phyloP scores from a whole-genome alignment of 306 rosid genomes.

The Gleditsia sinensis region DNA sequence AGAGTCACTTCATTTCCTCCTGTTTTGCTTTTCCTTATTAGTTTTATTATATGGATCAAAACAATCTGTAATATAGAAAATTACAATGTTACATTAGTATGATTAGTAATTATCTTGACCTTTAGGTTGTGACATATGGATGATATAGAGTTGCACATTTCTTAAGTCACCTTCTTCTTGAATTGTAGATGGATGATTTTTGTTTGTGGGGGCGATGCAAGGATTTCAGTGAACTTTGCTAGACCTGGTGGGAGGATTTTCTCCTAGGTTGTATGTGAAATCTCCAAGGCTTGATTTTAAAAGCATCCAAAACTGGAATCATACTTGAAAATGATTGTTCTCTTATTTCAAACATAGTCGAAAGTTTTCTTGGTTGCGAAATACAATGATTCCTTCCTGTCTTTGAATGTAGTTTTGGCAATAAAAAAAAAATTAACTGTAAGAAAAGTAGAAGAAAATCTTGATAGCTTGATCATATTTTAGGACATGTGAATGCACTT shows the following conservation, averaged over 20 bases:
- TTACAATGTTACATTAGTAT: neutral
- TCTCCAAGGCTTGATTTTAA: constrained; percentile 28
- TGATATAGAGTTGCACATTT: constrained; percentile 22
- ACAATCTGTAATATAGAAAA: constrained; percentile 17
- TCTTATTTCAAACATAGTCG: neutral
- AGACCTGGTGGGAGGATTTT: constrained; percentile 48
- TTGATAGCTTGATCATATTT: too few species aligned
- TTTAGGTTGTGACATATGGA: constrained; percentile 23
- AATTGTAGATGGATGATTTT: constrained; percentile 91
- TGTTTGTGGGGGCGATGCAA: constrained; percentile 62
- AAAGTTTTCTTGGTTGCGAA: neutral
- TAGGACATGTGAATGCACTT: neutral
- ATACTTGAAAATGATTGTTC: constrained; percentile 32
- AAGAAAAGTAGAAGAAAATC: neutral
- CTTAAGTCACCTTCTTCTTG: constrained; percentile 43
- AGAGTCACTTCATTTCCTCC: constrained; percentile 38
- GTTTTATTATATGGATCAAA: constrained; percentile 20
- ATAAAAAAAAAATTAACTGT: too few species aligned
- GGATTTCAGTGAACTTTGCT: constrained; percentile 60
- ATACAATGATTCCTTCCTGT: neutral
- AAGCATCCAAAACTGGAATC: constrained; percentile 31
- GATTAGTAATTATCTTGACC: constrained; percentile 9
- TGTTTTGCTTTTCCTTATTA: constrained; percentile 37
- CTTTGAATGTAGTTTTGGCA: neutral
- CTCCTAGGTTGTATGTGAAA: constrained; percentile 33